Conservation (phyloP, 371 early-diverging fungal species). For the Rhizomucor miehei region DNA sequence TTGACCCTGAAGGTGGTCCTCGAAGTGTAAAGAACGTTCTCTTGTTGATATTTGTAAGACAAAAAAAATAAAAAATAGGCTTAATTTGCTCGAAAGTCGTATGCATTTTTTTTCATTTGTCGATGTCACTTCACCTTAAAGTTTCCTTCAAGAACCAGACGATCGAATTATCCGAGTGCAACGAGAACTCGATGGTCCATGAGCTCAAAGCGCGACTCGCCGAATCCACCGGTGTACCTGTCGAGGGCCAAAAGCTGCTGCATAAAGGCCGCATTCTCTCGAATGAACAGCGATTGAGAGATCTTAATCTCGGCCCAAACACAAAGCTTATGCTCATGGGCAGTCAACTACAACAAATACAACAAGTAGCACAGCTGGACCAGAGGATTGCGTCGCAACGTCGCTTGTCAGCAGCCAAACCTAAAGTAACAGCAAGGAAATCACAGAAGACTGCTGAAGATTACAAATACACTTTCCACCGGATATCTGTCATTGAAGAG, state of each 20-base stretch:
- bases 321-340: constrained; percentile 59
- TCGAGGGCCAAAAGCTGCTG: constrained; percentile 45
- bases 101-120: not conserved
- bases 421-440: constrained; percentile 10
- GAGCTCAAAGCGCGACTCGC: constrained; percentile 38
- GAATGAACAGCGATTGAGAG: constrained; percentile 17
- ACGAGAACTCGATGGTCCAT: constrained; percentile 19
- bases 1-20: constrained; percentile 37
- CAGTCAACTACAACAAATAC: constrained; percentile 42
- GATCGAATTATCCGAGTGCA: constrained; percentile 23
- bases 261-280: constrained; percentile 48
- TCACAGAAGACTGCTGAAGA: too few species aligned
- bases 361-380: constrained; percentile 29
- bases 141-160: constrained; percentile 42
- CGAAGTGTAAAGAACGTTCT: not conserved
- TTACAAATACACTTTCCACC: constrained; percentile 61
- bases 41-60: constrained; percentile 2
- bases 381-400: not conserved
- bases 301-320: constrained; percentile 11
- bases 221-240: constrained; percentile 33
- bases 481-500: constrained; percentile 60
- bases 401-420: not conserved
- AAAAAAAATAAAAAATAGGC: not conserved
- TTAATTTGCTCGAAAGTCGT: too few species aligned
- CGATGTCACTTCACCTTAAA: constrained; percentile 27